These are phyloP conservation scores for Suhomyces bokatorum DNA, from an alignment of 1,139 yeast species.

Conservation along the genomic window DNA sequence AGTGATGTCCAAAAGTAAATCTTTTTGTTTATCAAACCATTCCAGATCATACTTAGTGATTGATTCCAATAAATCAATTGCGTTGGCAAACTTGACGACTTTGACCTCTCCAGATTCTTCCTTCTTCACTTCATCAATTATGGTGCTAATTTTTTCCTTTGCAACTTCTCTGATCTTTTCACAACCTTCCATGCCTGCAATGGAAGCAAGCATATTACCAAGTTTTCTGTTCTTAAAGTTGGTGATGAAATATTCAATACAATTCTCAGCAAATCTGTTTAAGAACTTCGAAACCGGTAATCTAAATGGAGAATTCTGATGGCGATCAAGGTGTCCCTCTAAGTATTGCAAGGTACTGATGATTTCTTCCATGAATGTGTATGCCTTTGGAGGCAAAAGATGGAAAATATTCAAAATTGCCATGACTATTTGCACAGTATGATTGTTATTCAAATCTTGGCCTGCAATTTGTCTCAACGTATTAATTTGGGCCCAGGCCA, in stretches of 20 bases:
- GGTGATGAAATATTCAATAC: constrained; percentile 67
- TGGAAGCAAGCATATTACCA: constrained; percentile 66
- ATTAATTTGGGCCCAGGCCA: constrained; percentile 94
- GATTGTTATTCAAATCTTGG: constrained; percentile 75
- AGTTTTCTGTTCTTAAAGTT: constrained; percentile 67
- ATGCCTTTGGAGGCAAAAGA: constrained; percentile 87
- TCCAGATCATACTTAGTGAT: constrained; percentile 52
- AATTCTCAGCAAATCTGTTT: constrained; percentile 77
- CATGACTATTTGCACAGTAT: constrained; percentile 80
- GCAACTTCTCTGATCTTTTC: constrained; percentile 55
- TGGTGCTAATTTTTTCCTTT: constrained; percentile 49
- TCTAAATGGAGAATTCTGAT: constrained; percentile 86
- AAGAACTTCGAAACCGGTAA: constrained; percentile 87
- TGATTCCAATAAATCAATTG: constrained; percentile 63
- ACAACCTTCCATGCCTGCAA: constrained; percentile 62
- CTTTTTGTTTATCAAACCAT: constrained; percentile 64
- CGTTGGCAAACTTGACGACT: constrained; percentile 67
- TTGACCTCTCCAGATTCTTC: constrained; percentile 56
- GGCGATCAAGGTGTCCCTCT: constrained; percentile 83
- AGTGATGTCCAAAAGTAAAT: constrained; percentile 48
- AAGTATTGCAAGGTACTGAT: constrained; percentile 72
- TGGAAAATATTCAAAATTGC: constrained; percentile 93
- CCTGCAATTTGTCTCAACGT: constrained; percentile 70
- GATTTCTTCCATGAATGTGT: constrained; percentile 85
- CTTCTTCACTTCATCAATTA: constrained; percentile 36